A percentile compares a stretch with the other conserved stretches of the same genome.
Evolutionary conservation across 148 eudicot genomes (phyloP).

Genomic region (Vaccinium macrocarpon): DNA sequence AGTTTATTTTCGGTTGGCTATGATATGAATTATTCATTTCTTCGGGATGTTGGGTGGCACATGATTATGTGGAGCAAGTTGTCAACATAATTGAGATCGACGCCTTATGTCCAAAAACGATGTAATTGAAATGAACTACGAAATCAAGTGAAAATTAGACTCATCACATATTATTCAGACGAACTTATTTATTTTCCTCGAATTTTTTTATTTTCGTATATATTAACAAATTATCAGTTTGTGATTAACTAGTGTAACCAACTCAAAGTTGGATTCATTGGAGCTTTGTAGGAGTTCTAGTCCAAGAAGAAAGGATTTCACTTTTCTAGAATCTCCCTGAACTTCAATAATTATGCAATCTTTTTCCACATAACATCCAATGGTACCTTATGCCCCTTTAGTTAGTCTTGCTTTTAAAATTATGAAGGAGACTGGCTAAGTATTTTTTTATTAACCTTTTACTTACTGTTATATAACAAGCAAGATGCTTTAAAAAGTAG

Average conservation of each 20-base stretch:
- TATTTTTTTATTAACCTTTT: background rate
- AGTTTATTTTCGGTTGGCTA: too few species aligned
- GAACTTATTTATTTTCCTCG: background rate
- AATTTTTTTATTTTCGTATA: background rate
- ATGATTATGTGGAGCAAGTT: too few species aligned
- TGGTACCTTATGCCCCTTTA: slow-evolving; percentile 5
- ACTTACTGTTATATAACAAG: background rate
- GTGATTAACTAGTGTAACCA: background rate
- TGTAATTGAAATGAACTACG: background rate
- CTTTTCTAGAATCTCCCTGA: slow-evolving; percentile 19
- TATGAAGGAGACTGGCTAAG: background rate
- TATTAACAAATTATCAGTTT: background rate
- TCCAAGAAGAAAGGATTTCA: slow-evolving; percentile 37
- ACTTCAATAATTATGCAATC: background rate
- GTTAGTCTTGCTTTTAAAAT: background rate
- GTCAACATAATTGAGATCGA: too few species aligned
- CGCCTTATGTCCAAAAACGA: background rate
- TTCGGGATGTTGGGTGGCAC: too few species aligned
- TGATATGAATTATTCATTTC: too few species aligned
- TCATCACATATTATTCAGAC: background rate
- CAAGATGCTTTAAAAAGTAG: background rate
- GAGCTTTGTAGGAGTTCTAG: slow-evolving; percentile 27
- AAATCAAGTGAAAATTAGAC: background rate
- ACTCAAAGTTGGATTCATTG: slow-evolving; percentile 16
- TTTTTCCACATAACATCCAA: slow-evolving; percentile 2